Evolutionary conservation across 2,329 filamentous ascomycete genomes (phyloP).

Genomic region (Ophiocordyceps sinensis): DNA sequence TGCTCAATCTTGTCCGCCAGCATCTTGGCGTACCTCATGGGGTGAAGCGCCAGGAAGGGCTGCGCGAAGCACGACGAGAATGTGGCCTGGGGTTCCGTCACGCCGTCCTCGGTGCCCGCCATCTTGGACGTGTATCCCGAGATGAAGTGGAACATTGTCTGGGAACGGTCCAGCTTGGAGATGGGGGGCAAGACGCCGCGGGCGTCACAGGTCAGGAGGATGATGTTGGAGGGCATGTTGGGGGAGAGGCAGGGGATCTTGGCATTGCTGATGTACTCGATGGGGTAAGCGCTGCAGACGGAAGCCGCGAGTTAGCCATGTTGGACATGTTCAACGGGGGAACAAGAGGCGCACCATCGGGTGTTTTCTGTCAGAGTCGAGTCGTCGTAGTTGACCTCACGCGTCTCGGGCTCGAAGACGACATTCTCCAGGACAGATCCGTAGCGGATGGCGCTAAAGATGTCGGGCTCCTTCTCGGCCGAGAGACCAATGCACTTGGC

Average conservation of each 20-base stretch:
- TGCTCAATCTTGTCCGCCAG: constrained; percentile 93
- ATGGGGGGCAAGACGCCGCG: constrained; percentile 95
- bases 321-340: not conserved
- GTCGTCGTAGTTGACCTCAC: constrained; percentile 92
- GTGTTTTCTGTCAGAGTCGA: constrained; percentile 95
- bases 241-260: constrained; percentile 90
- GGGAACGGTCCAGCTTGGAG: constrained; percentile 84
- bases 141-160: constrained; percentile 99
- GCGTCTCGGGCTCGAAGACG: constrained; percentile 83
- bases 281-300: constrained; percentile 61
- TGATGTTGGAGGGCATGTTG: constrained; percentile 90
- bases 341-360: constrained; percentile 39
- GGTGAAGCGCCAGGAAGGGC: constrained; percentile 96
- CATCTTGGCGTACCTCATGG: constrained; percentile 98
- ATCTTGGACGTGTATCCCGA: constrained; percentile 99
- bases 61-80: constrained; percentile 99
- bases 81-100: constrained; percentile 93
- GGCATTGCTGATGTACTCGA: constrained; percentile 97
- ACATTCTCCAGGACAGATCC: constrained; percentile 97
- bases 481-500: constrained; percentile 97
- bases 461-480: constrained; percentile 97
- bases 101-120: constrained; percentile 94
- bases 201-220: constrained; percentile 94
- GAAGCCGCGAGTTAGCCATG: constrained; percentile 9
- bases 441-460: constrained; percentile 89